Base-by-base conservation (phyloP, 352 stramenopile genomes). In the Pythium volutum region DNA sequence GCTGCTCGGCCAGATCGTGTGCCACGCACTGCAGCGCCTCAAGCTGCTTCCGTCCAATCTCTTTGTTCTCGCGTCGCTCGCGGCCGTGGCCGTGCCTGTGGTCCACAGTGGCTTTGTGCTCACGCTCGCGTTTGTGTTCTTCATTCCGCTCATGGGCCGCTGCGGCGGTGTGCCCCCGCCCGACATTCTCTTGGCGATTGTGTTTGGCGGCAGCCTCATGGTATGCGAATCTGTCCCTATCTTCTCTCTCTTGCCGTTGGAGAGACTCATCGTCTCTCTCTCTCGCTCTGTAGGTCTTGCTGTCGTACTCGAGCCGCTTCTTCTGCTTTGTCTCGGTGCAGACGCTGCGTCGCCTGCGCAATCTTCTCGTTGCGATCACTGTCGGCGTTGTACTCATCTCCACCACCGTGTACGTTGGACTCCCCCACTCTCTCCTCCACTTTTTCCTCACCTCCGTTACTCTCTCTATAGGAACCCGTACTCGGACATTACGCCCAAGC, bases 81-180 rank as follows among this genome's bases (percentile, higher is more conserved):
- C 58, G 14, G 70, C 79, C 2, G 67, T 84, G 18, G 71, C 76
- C 14, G 65, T 90, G 25, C 81, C 83, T 9, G 74, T 89, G 46
- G 57, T 90, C 23, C 79, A 89, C 67, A 87, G 67, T 3, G 75
- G 78, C 51, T 78, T 74, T 54, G 75, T 72, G 22, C 75, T 86
- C 41, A 68, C 75, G 27, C 71, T 89, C 18, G 77, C 75, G 29
- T 70, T 89, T 56, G 78, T 80, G 65, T 89, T 93, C 58, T 89
- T 90, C 58, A 77, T 93, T 27, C 83, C 83, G 26, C 70, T 93
- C 26, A 74, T 93, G 39, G 83, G 83, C 2, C 79, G 83, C 57
- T 78, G 66, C 20, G 83, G 83, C 11, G 71, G 79, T 14, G 56
- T 80, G 20, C 23, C 84, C 11, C 81, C 80, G 26, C 77, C 79